Evolutionary conservation across 495 filamentous ascomycete species (phyloP).

Genomic region (Peziza echinospora): DNA sequence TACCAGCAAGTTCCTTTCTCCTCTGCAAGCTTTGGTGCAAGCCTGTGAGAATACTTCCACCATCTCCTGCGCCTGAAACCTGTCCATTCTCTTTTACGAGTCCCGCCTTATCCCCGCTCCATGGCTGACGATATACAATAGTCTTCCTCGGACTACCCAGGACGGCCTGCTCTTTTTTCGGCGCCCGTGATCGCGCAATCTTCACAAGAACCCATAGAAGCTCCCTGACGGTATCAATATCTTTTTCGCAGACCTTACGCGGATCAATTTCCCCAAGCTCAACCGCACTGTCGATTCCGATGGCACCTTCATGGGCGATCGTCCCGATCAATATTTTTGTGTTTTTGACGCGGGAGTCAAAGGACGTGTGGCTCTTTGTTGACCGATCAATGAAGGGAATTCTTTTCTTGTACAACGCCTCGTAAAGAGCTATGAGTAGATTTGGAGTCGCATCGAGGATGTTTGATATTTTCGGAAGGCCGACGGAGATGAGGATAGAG

Average conservation of each 20-base stretch:
- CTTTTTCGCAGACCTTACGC: conserved; percentile 12
- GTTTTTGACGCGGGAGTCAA: conserved; percentile 9
- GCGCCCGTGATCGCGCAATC: neutral
- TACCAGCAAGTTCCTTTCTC: neutral
- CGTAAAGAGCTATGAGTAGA: conserved; percentile 14
- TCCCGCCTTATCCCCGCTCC: neutral
- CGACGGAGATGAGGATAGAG: conserved; percentile 8
- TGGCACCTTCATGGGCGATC: conserved; percentile 38
- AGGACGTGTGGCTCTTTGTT: neutral
- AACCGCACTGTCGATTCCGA: conserved; percentile 31
- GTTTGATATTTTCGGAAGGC: conserved; percentile 11
- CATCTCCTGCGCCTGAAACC: neutral
- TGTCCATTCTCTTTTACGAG: neutral
- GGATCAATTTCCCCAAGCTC: conserved; percentile 10
- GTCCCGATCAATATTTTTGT: conserved; percentile 50
- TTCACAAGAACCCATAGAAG: neutral
- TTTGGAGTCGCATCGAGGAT: conserved; percentile 14
- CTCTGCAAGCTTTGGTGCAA: neutral
- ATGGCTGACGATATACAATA: no score
- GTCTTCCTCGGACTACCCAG: neutral
- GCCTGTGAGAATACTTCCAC: neutral
- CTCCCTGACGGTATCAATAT: conserved; percentile 5
- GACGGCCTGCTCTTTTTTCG: neutral
- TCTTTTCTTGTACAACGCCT: conserved; percentile 10
- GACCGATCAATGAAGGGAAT: conserved; percentile 10